These are phyloP conservation scores for Parietaria judaica DNA, from an alignment of 306 rosid species.

Conservation along the genomic window DNA sequence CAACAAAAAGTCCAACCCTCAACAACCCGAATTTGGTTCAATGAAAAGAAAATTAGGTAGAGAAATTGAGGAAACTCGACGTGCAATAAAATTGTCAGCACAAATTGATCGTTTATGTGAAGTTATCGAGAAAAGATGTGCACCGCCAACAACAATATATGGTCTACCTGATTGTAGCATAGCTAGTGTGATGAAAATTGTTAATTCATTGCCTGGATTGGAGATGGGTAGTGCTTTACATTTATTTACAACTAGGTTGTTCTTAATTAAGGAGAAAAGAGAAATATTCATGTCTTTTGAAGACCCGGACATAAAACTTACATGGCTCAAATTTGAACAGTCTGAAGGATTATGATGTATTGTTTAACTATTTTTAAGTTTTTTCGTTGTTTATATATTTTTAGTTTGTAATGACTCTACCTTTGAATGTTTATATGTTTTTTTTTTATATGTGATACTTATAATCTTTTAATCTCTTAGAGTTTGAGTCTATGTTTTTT, in stretches of 20 bases:
- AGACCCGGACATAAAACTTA: not conserved
- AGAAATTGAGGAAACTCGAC: not conserved
- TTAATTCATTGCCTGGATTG: too few species aligned
- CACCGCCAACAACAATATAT: too few species aligned
- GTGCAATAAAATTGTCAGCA: not conserved
- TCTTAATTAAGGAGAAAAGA: not conserved
- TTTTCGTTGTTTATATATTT: not conserved
- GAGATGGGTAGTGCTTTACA: not conserved
- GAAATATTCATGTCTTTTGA: not conserved
- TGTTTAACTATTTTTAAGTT: not conserved
- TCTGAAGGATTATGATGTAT: not conserved
- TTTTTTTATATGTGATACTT: too few species aligned
- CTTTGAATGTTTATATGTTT: too few species aligned
- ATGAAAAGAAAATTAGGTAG: not conserved
- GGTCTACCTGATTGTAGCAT: not conserved
- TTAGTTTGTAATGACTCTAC: too few species aligned
- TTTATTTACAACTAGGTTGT: not conserved
- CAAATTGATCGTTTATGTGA: not conserved
- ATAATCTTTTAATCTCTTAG: too few species aligned
- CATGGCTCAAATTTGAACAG: not conserved
- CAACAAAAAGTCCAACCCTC: not conserved
- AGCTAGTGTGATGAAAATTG: not conserved
- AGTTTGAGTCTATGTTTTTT: too few species aligned
- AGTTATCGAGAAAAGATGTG: not conserved
- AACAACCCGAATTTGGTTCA: too few species aligned